phyloP scores from a whole-genome alignment of 2,329 filamentous ascomycete species.

The Botryotinia narcissicola region DNA sequence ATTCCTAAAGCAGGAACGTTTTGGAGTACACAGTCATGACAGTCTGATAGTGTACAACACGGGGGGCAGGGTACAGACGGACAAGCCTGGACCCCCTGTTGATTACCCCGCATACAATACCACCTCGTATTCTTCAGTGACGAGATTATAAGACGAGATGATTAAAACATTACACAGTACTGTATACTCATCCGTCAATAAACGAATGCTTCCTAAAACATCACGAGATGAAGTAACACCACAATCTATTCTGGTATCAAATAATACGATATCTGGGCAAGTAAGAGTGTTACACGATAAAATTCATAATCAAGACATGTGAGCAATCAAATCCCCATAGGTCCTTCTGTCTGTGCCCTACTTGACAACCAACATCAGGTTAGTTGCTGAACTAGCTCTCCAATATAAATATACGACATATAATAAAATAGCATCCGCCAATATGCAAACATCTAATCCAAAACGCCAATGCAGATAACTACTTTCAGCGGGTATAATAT shows the following conservation, averaged over 20 bases:
- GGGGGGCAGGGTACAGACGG: neutral
- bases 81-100: neutral
- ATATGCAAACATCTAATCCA: neutral
- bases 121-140: conserved; percentile 11
- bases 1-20: neutral
- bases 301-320: neutral
- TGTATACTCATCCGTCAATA: neutral
- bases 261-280: neutral
- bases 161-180: neutral
- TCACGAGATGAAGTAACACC: neutral
- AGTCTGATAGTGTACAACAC: neutral
- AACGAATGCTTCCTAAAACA: neutral
- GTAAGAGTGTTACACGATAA: neutral
- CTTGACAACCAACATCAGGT: neutral
- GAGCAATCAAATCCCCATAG: neutral
- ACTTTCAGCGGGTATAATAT: neutral
- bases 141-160: neutral
- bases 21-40: neutral
- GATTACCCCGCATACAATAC: neutral
- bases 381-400: neutral
- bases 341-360: neutral
- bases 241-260: neutral
- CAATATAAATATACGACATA: neutral
- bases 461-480: neutral
- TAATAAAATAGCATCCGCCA: neutral